Conservation (phyloP, 163 green algal species). For the Coccomyxa subellipsoidea region DNA sequence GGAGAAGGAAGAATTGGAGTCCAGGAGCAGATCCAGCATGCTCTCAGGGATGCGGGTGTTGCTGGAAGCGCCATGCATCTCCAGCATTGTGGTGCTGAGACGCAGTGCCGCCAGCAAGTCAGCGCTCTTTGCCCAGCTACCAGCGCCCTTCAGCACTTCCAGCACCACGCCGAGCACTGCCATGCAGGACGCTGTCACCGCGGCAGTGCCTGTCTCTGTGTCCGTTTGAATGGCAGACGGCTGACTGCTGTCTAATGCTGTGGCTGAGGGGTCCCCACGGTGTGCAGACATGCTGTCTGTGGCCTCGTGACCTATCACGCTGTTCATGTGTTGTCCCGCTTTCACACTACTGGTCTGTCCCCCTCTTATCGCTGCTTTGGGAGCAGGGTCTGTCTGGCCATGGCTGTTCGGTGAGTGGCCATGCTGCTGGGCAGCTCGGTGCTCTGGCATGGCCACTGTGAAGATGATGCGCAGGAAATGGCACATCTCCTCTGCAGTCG, state of each 20-base stretch:
- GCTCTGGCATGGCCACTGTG: background rate
- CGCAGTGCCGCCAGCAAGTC: background rate
- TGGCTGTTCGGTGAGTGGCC: background rate
- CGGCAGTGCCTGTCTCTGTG: background rate
- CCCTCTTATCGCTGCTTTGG: background rate
- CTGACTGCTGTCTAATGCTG: background rate
- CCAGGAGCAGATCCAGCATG: background rate
- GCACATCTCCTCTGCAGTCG: background rate
- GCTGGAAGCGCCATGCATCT: background rate
- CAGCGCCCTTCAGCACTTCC: background rate
- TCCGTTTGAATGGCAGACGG: background rate
- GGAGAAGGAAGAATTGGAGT: background rate
- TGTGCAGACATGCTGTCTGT: too few species aligned
- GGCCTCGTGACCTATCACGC: background rate
- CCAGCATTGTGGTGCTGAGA: background rate
- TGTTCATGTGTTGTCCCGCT: background rate
- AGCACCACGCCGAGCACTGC: background rate
- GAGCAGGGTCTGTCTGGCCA: background rate
- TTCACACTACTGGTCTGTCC: background rate
- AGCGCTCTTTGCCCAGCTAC: background rate
- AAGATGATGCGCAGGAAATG: background rate
- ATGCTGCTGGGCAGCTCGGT: background rate
- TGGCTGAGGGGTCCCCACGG: too few species aligned
- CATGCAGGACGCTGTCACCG: background rate
- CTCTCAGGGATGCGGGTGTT: background rate